Conservation (phyloP, 306 rosid species). For the Castanopsis chinensis region DNA sequence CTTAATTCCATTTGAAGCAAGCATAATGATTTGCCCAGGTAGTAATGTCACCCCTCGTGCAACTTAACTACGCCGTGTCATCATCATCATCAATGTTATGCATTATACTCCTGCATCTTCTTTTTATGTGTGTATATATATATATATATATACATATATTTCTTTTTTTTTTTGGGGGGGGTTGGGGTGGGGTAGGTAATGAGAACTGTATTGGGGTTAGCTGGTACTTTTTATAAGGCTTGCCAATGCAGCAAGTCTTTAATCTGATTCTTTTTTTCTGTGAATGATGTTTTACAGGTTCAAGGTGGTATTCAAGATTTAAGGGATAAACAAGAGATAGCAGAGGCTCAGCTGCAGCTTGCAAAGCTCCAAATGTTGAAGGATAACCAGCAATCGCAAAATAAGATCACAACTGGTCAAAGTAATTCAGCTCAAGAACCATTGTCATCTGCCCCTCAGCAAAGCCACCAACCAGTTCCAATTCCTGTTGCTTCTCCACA, state of each 20-base stretch:
- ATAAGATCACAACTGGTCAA: slow-evolving; percentile 5
- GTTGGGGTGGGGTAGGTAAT: too few relatives aligned
- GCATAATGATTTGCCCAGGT: too few relatives aligned
- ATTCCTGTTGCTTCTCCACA: slow-evolving; percentile 16
- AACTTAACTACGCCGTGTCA: too few relatives aligned
- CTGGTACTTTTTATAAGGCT: background rate
- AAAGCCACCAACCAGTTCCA: slow-evolving; percentile 21
- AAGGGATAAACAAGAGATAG: slow-evolving; percentile 38
- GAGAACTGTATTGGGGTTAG: background rate
- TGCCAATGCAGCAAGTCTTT: background rate
- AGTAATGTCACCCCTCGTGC: too few relatives aligned
- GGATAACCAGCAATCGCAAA: slow-evolving; percentile 18
- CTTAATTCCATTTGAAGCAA: too few relatives aligned
- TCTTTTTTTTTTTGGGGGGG: too few relatives aligned
- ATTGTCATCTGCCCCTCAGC: slow-evolving; percentile 13
- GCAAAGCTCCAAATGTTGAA: slow-evolving; percentile 32
- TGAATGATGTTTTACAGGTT: slow-evolving; percentile 19
- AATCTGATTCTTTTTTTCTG: background rate
- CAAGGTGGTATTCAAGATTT: slow-evolving; percentile 36
- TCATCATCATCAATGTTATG: too few relatives aligned
- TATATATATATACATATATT: too few relatives aligned
- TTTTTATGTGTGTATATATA: too few relatives aligned
- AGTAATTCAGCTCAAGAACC: slow-evolving; percentile 2
- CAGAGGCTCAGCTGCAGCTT: slow-evolving; percentile 27
- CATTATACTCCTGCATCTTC: too few relatives aligned